phyloP scores from a whole-genome alignment of 331 rosid genomes.

The Malus hybrid region DNA sequence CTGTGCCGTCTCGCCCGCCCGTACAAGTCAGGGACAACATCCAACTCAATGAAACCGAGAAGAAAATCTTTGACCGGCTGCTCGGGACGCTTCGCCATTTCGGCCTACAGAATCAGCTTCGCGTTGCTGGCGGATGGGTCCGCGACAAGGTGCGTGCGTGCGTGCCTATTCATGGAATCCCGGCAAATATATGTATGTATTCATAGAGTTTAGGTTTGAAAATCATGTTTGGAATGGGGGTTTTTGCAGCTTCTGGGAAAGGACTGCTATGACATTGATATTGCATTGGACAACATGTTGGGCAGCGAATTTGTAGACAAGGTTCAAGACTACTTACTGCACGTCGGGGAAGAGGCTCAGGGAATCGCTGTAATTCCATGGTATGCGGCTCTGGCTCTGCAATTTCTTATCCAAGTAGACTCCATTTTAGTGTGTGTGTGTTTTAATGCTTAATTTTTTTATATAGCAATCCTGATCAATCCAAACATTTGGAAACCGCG shows the following conservation, averaged over 20 bases:
- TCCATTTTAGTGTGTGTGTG: not conserved
- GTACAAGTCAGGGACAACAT: conserved; percentile 49
- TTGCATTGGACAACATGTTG: conserved; percentile 77
- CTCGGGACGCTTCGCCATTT: conserved; percentile 54
- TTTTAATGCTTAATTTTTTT: too few relatives aligned
- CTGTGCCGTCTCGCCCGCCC: conserved; percentile 9
- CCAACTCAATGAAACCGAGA: conserved; percentile 52
- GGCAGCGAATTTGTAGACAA: conserved; percentile 75
- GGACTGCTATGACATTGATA: conserved; percentile 87
- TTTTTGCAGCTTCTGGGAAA: conserved; percentile 70
- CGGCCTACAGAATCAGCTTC: conserved; percentile 59
- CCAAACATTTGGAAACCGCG: conserved; percentile 95
- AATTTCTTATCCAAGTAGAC: not conserved
- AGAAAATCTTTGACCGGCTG: conserved; percentile 62
- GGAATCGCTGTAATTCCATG: conserved; percentile 76
- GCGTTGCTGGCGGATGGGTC: conserved; percentile 98
- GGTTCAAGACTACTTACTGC: conserved; percentile 60
- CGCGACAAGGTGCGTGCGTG: conserved; percentile 65
- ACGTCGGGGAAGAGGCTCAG: conserved; percentile 77
- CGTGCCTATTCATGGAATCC: not conserved
- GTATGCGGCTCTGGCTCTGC: conserved; percentile 19
- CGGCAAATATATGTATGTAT: not conserved
- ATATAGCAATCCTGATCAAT: conserved; percentile 80
- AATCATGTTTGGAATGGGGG: not conserved
- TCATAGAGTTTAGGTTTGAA: not conserved